These are phyloP conservation scores for Entomophthora muscae DNA, from an alignment of 371 early-diverging fungal species.

Conservation along the genomic window DNA sequence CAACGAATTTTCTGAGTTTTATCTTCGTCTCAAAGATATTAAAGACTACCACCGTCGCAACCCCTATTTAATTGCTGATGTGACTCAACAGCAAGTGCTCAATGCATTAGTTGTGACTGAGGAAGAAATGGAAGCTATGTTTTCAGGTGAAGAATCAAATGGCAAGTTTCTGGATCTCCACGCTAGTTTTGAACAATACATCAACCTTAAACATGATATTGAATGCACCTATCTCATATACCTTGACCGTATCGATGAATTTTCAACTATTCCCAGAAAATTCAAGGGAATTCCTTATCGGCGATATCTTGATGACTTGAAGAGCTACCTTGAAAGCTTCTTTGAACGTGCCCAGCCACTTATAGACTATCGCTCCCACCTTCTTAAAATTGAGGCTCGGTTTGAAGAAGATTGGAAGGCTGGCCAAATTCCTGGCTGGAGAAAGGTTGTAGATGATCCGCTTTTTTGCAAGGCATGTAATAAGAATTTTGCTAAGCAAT, in stretches of 20 bases:
- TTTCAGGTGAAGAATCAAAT: constrained; percentile 78
- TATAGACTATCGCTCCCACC: constrained; percentile 35
- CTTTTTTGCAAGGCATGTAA: constrained; percentile 70
- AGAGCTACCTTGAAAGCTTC: constrained; percentile 53
- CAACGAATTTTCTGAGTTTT: constrained; percentile 70
- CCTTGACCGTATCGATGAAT: constrained; percentile 45
- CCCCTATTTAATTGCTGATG: constrained; percentile 59
- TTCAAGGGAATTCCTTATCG: constrained; percentile 44
- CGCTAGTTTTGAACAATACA: neutral
- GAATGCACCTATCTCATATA: constrained; percentile 64
- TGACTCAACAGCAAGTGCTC: constrained; percentile 60
- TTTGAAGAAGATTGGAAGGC: constrained; percentile 44
- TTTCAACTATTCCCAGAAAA: constrained; percentile 34
- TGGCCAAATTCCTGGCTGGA: constrained; percentile 45
- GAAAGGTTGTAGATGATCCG: constrained; percentile 19
- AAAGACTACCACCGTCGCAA: constrained; percentile 70
- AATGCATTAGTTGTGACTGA: constrained; percentile 31
- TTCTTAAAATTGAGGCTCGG: constrained; percentile 22
- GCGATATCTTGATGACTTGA: constrained; percentile 44
- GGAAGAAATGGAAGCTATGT: constrained; percentile 42
- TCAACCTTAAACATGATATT: constrained; percentile 55
- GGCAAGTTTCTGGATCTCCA: constrained; percentile 84
- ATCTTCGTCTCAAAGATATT: constrained; percentile 58
- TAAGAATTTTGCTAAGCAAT: constrained; percentile 67
- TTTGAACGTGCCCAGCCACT: constrained; percentile 63